Base-by-base conservation (phyloP, 176 grass and related monocot genomes). In the Chloris gayana region DNA sequence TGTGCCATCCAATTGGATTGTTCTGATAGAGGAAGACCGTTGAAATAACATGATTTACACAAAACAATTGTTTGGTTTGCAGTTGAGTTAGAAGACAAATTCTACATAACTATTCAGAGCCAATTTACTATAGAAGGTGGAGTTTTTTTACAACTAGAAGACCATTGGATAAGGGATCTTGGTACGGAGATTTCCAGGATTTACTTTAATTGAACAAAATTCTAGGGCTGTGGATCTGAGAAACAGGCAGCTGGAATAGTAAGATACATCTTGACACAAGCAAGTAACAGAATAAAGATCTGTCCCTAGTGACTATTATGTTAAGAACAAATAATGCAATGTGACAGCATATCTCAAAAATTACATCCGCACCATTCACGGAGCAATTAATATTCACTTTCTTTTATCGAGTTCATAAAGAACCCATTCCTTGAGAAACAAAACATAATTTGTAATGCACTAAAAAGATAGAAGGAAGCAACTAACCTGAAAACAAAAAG, bases 401-500 rank as follows among this genome's bases (percentile, higher is more conserved):
- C 19, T 72, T 64, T 34, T 69, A 85, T 25, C 62, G 77, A 70
- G 88, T 39, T 85, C 21, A 61, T 69, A 9, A 27, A 13, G 39
- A 70, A 60, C 15, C 3, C 45, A 84, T 54, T 57, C 53, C 12
- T 69, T 25, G 51, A 45, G 7, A 76, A 58, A 80, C 47, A 80
- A 64, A n/a, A 72, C 64, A 67, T n/a, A 32, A 32, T 9, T 67
- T 49, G 3, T 32, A 12, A 21, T 33, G 50, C 5, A 30, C 60
- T 79, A 45, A 31, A 84, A 84, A 74, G 10, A 77, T 30, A 79
- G 35, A 37, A 21, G 32, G 73, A 80, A 70, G 64, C 54, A 84
- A 56, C 84, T 85, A 67, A 99, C 96, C 96, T 99, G 90, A 99
- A 93, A 14, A 89, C 82, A 70, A 93, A 86, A 77, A 89, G 88